phyloP scores from a whole-genome alignment of 108 stramenopile species.

The Nitzschia sp. region DNA sequence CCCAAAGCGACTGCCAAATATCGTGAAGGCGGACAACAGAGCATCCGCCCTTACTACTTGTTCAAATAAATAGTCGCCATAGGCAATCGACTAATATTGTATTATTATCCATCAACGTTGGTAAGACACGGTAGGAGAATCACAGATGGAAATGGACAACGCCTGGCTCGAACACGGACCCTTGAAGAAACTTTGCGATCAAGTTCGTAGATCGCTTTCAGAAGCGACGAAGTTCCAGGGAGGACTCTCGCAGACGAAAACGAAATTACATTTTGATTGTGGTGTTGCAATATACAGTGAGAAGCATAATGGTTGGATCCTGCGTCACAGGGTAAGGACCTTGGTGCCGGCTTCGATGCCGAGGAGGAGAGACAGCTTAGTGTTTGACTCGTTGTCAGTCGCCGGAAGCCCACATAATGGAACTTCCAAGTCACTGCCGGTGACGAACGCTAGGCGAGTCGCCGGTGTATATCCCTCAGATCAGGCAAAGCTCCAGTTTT shows the following conservation, averaged over 20 bases:
- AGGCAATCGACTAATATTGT: no score
- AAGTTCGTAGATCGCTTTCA: neutral
- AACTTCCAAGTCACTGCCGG: neutral
- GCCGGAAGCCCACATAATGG: no score
- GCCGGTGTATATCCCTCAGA: neutral
- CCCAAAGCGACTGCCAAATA: no score
- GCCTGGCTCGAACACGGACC: neutral
- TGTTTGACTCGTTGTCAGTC: neutral
- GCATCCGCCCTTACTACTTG: no score
- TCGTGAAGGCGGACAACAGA: no score
- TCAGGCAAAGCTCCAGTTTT: neutral
- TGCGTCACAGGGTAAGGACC: neutral
- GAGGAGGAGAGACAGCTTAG: neutral
- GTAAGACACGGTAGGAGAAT: no score
- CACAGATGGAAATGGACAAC: neutral
- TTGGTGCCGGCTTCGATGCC: neutral
- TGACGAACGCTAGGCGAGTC: neutral
- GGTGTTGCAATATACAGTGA: slow-evolving; percentile 7
- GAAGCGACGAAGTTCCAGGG: slow-evolving; percentile 1
- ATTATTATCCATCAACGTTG: no score
- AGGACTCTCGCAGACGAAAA: neutral
- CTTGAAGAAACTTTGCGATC: neutral
- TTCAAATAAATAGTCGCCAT: no score
- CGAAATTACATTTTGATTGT: slow-evolving; percentile 1
- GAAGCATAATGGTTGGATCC: neutral